phyloP scores from a whole-genome alignment of 2,329 filamentous ascomycete genomes.

The Laburnicola sp. region DNA sequence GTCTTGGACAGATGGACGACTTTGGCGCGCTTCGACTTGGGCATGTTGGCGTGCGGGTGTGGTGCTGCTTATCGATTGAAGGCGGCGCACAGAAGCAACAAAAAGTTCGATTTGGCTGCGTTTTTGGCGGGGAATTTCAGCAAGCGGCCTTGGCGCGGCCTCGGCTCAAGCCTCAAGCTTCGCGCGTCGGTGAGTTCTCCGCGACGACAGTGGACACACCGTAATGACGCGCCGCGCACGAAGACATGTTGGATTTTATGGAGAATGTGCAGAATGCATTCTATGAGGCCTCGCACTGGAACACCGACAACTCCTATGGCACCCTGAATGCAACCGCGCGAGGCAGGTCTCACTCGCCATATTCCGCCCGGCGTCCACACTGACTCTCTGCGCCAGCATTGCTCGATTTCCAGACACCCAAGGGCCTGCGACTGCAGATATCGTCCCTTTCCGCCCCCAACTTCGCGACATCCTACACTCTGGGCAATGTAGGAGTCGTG shows the following conservation, averaged over 20 bases:
- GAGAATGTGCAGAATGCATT: slow-evolving; percentile 93
- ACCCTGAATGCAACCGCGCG: slow-evolving; percentile 81
- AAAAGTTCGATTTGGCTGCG: slow-evolving; percentile 32
- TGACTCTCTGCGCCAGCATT: slow-evolving; percentile 60
- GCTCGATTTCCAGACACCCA: slow-evolving; percentile 84
- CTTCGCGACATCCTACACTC: slow-evolving; percentile 90
- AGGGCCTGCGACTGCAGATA: slow-evolving; percentile 80
- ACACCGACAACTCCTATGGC: slow-evolving; percentile 88
- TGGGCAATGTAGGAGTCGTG: slow-evolving; percentile 86
- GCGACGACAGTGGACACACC: background rate
- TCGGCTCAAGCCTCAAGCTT: slow-evolving; percentile 23
- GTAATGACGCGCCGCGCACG: slow-evolving; percentile 30
- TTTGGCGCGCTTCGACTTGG: slow-evolving; percentile 91
- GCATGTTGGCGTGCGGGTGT: slow-evolving; percentile 64
- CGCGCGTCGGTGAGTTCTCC: background rate
- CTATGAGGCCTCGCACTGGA: slow-evolving; percentile 83
- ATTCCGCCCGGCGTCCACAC: slow-evolving; percentile 11
- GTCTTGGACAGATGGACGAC: slow-evolving; percentile 90
- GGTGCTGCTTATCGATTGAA: slow-evolving; percentile 16
- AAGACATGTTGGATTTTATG: slow-evolving; percentile 91
- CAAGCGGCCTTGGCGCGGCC: slow-evolving; percentile 35
- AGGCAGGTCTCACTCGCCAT: slow-evolving; percentile 55
- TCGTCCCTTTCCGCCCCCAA: slow-evolving; percentile 90
- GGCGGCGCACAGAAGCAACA: slow-evolving; percentile 14
- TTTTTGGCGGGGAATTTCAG: slow-evolving; percentile 38